phyloP scores from a whole-genome alignment of 371 early-diverging fungal species.

The Chytridium lagenaria region DNA sequence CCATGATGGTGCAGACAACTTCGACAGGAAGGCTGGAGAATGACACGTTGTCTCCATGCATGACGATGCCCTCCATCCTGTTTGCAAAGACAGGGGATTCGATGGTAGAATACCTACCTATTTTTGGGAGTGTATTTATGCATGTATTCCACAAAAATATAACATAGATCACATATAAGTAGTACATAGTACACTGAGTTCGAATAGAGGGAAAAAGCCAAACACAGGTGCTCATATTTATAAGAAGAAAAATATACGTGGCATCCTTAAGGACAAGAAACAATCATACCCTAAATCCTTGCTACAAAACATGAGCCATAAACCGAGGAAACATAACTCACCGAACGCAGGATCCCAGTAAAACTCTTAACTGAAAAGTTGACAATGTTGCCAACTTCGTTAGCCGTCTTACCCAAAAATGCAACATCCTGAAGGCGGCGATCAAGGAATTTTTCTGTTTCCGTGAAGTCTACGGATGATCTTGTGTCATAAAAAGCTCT shows the following conservation, averaged over 20 bases:
- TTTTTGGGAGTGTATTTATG: no score
- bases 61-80: not conserved
- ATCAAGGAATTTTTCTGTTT: constrained; percentile 78
- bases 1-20: not conserved
- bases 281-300: constrained; percentile 24
- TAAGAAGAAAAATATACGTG: no score
- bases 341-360: constrained; percentile 55
- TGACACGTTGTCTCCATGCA: not conserved
- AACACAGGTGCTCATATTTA: no score
- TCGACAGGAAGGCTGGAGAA: constrained; percentile 6
- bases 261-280: no score
- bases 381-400: constrained; percentile 46
- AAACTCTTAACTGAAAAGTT: constrained; percentile 59
- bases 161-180: no score
- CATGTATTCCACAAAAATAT: no score
- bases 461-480: constrained; percentile 73
- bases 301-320: not conserved
- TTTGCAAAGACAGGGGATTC: not conserved
- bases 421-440: constrained; percentile 75
- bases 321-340: constrained; percentile 19
- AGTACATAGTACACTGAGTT: no score
- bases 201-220: no score
- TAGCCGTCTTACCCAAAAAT: constrained; percentile 61
- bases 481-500: constrained; percentile 90
- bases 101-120: no score